Base-by-base conservation (phyloP, 2,329 filamentous ascomycete species). In the Aspergillus tamarii region DNA sequence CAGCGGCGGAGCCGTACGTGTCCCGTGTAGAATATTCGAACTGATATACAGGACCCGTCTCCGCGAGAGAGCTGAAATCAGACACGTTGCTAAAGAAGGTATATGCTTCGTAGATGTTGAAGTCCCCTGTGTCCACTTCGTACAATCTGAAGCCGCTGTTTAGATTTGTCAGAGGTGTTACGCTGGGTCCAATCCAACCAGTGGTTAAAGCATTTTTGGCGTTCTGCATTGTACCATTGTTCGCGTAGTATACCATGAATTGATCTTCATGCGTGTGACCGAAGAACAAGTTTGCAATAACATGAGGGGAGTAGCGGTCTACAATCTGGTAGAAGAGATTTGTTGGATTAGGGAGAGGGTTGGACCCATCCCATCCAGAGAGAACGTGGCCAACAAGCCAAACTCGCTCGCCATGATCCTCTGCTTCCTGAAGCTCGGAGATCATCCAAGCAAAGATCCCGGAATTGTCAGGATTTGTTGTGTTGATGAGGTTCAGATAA, bases 191-290 rank as follows among this genome's bases (percentile, higher is more conserved):
- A 54, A 86, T 83, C 84, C 84, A 86, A 36, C 82, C 84, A 1
- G 80, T 74, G 7, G 77, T 81, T n/a, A 84, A 69, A 3, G 84
- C 84, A 7, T 78, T 82, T 14, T 71, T 72, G 4, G 73, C 69
- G 52, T 75, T 75, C 46, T 74, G 78, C 0, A 77, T 68, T 0
- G 84, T 85, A 36, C 80, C 83, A 59, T 84, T 84, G 69, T 85
- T 82, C 64, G 83, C 76, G 66, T 86, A 86, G 74, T 84, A 86
- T 30, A 86, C 80, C 76, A 84, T 82, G 46, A 84, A 73, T 64
- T 86, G 79, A 66, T 86, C 84, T 68, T 86, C 84, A 64, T 86
- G 84, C 0, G 82, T 86, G 64, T 86, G 84, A 7, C 84, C 84
- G 66, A 82, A 86, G 76, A 86, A 85, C 30, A 84, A 74, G 60